These are phyloP conservation scores for Fusarium brachygibbosum DNA, from an alignment of 2,329 filamentous ascomycete genomes.

Conservation along the genomic window DNA sequence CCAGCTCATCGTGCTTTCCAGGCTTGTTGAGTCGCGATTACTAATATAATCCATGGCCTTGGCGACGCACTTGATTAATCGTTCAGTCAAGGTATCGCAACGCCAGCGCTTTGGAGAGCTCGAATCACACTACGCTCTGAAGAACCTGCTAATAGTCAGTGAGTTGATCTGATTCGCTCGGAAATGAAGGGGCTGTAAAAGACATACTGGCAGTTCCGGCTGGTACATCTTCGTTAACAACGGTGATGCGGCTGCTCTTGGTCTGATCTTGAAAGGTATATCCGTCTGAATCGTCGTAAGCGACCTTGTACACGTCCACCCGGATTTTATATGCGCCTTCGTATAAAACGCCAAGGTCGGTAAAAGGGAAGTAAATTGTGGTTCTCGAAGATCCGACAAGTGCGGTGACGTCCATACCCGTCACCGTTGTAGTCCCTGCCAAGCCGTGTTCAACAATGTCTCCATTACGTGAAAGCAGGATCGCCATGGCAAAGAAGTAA, in stretches of 20 bases:
- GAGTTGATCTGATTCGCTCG: too few relatives aligned
- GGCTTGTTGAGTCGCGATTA: background rate
- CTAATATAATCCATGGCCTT: background rate
- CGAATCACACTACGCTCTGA: slow-evolving; percentile 13
- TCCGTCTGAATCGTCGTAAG: slow-evolving; percentile 19
- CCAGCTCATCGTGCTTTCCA: background rate
- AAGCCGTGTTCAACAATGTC: slow-evolving; percentile 40
- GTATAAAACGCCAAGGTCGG: slow-evolving; percentile 42
- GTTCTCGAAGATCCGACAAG: slow-evolving; percentile 10
- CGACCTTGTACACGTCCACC: slow-evolving; percentile 49
- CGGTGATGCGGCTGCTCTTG: slow-evolving; percentile 34
- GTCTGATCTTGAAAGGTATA: slow-evolving; percentile 35
- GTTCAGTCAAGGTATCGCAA: slow-evolving; percentile 7
- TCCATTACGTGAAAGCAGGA: slow-evolving; percentile 40
- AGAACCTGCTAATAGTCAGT: background rate
- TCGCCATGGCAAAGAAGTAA: slow-evolving; percentile 49
- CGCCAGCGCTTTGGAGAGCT: slow-evolving; percentile 6
- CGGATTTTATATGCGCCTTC: slow-evolving; percentile 48
- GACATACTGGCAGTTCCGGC: slow-evolving; percentile 19
- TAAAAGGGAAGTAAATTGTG: slow-evolving; percentile 47
- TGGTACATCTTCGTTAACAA: slow-evolving; percentile 22
- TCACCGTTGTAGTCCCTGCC: slow-evolving; percentile 35
- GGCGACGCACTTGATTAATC: background rate
- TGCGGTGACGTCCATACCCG: slow-evolving; percentile 31
- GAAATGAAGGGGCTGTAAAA: too few relatives aligned